Base-by-base conservation (phyloP, 495 filamentous ascomycete species). In the Neurospora terricola region DNA sequence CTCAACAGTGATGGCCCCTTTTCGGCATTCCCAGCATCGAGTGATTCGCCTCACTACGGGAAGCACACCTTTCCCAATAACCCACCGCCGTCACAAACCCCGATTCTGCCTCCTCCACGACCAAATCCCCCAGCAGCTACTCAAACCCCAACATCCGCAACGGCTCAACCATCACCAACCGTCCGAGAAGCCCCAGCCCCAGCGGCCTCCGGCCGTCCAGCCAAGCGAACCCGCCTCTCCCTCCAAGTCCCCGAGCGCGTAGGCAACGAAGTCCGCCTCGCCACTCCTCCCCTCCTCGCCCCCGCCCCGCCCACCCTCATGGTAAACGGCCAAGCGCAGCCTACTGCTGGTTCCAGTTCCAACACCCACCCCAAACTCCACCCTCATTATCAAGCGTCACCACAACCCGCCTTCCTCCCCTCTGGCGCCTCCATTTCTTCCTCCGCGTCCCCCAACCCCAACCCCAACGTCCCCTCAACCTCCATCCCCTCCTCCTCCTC, bases 1-100 rank as follows among this genome's bases (percentile, higher is more conserved):
- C 73, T 70, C 18, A 85, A 91, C 16, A 87, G 84, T 4, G 91
- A 93, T 48, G 94, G 93, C 0, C 93, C 94, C 8, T 96, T 95
- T 77, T 94, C 91, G 9, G 94, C 94, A 0, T 97, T 97, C 75
- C 93, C 94, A 1, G 91, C 90, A 37, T 91, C 92, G 71, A 88
- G 91, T 14, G 72, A 76, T n/a, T 38, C 76, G 54, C 80, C 76
- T 70, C 54, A 48, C 45, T 78, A 81, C 76, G 76, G 81, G 71
- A 54, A 81, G 1, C 78, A 76, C 3, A 82, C 83, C 6, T 82
- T 85, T 9, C 75, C 78, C 7, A 77, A 79, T 27, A 80, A 77
- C 34, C 70, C 72, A 5, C 73, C 75, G 21, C 84, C 80, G 70
- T 79, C 78, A 69, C 71, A 72, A 78, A 83, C 69, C 73, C 40